phyloP scores from a whole-genome alignment of 2,329 filamentous ascomycete species.

The Fusarium aywerte region DNA sequence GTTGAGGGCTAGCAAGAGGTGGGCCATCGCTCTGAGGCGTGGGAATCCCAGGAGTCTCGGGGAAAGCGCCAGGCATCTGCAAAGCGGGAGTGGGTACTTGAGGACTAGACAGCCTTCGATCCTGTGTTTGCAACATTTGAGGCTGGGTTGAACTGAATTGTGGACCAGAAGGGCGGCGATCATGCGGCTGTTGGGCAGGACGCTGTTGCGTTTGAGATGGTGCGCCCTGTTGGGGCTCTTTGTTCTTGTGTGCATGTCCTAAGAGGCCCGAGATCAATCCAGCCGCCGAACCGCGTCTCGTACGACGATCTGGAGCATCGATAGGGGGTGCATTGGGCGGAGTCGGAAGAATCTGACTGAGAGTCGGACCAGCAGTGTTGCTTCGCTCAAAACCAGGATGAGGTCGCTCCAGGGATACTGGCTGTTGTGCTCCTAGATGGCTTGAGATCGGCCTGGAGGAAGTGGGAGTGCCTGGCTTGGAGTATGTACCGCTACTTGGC shows the following conservation, averaged over 20 bases:
- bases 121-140: conserved; percentile 10
- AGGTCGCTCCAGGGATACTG: conserved; percentile 27
- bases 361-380: conserved; percentile 39
- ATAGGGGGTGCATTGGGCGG: conserved; percentile 3
- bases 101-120: conserved; percentile 14
- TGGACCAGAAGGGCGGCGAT: conserved; percentile 11
- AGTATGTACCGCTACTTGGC: conserved; percentile 26
- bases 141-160: conserved; percentile 11
- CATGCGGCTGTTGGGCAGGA: conserved; percentile 21
- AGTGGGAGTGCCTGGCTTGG: conserved; percentile 36
- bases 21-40: conserved; percentile 5
- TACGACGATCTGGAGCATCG: conserved; percentile 36
- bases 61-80: conserved; percentile 17
- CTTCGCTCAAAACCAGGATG: conserved; percentile 37
- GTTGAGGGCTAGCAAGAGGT: conserved; percentile 33
- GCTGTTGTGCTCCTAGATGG: conserved; percentile 25
- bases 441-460: conserved; percentile 33
- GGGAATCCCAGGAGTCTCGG: conserved; percentile 14
- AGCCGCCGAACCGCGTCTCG: conserved; percentile 47
- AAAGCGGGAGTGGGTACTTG: conserved; percentile 21
- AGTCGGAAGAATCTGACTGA: conserved; percentile 28
- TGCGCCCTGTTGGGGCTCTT: conserved; percentile 22
- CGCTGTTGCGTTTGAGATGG: conserved; percentile 28
- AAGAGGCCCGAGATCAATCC: conserved; percentile 48
- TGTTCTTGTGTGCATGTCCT: conserved; percentile 42